phyloP scores from a whole-genome alignment of 2,329 filamentous ascomycete genomes.

The Beauveria rudraprayagi region DNA sequence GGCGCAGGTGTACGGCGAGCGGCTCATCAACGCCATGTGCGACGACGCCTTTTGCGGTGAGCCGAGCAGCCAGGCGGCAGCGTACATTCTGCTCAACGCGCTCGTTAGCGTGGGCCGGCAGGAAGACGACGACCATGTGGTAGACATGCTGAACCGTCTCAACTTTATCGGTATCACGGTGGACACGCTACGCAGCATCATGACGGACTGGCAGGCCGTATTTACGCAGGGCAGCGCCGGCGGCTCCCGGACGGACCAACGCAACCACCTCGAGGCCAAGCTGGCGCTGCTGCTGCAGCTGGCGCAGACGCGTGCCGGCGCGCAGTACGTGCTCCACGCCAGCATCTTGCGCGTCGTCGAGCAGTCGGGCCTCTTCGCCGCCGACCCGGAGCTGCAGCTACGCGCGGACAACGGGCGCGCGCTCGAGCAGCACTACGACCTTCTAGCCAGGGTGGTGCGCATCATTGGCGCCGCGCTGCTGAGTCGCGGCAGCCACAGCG shows the following conservation, averaged over 20 bases:
- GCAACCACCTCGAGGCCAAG: constrained; percentile 58
- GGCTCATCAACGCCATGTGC: constrained; percentile 77
- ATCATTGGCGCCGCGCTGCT: constrained; percentile 78
- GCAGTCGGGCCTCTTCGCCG: constrained; percentile 75
- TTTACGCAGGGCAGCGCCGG: constrained; percentile 28
- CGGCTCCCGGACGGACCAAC: constrained; percentile 25
- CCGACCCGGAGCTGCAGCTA: constrained; percentile 86
- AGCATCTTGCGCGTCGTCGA: constrained; percentile 78
- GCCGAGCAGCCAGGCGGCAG: constrained; percentile 72
- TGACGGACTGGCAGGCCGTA: constrained; percentile 60
- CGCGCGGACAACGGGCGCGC: constrained; percentile 48
- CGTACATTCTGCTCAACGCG: constrained; percentile 73
- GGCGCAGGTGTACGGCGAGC: constrained; percentile 60
- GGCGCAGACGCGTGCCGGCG: constrained; percentile 75
- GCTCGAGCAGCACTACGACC: constrained; percentile 72
- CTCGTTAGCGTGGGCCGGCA: constrained; percentile 66
- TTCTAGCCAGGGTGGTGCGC: constrained; percentile 72
- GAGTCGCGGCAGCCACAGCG: constrained; percentile 73
- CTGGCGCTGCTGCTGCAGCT: constrained; percentile 77
- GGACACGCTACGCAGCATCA: constrained; percentile 73
- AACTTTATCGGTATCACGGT: constrained; percentile 90
- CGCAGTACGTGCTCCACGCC: constrained; percentile 78
- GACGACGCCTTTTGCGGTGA: constrained; percentile 89
- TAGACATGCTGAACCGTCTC: constrained; percentile 71
- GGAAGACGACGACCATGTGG: constrained; percentile 64